phyloP scores from a whole-genome alignment of 2,329 filamentous ascomycete species.

The Aspergillus unguis region DNA sequence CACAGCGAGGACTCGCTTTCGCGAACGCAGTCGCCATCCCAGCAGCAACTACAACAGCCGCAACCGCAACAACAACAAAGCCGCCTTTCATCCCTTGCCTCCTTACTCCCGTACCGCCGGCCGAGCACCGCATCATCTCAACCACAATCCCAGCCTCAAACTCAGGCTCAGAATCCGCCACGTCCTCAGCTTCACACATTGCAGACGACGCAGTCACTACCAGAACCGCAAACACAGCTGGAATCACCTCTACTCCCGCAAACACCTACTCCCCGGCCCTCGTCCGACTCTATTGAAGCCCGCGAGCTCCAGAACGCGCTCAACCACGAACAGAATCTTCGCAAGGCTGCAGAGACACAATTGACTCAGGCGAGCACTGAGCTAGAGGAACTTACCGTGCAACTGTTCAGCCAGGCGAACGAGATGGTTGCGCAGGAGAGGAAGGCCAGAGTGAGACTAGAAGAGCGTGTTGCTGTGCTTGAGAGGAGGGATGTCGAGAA shows the following conservation, averaged over 20 bases:
- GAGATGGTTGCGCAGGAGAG: slow-evolving; percentile 65
- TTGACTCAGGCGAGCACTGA: slow-evolving; percentile 55
- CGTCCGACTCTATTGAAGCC: slow-evolving; percentile 21
- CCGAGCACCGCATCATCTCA: slow-evolving; percentile 29
- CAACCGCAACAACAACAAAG: slow-evolving; percentile 18
- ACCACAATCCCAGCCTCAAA: slow-evolving; percentile 14
- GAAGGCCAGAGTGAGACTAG: slow-evolving; percentile 53
- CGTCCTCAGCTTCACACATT: background rate
- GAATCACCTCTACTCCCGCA: slow-evolving; percentile 21
- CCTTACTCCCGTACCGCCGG: slow-evolving; percentile 39
- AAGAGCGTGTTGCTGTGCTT: slow-evolving; percentile 46
- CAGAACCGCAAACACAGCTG: slow-evolving; percentile 9
- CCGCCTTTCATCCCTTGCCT: slow-evolving; percentile 39
- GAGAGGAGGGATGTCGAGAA: slow-evolving; percentile 49
- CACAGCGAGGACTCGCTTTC: slow-evolving; percentile 22
- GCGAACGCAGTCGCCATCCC: slow-evolving; percentile 26
- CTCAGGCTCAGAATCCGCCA: background rate
- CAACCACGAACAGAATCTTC: slow-evolving; percentile 52
- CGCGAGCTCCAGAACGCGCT: slow-evolving; percentile 53
- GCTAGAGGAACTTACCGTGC: slow-evolving; percentile 59
- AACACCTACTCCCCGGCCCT: slow-evolving; percentile 20
- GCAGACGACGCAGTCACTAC: background rate
- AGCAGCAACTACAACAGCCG: background rate
- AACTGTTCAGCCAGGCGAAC: slow-evolving; percentile 62
- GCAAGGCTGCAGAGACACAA: slow-evolving; percentile 56